Conservation (phyloP, 2,329 filamentous ascomycete species). For the Xylaria sp. region DNA sequence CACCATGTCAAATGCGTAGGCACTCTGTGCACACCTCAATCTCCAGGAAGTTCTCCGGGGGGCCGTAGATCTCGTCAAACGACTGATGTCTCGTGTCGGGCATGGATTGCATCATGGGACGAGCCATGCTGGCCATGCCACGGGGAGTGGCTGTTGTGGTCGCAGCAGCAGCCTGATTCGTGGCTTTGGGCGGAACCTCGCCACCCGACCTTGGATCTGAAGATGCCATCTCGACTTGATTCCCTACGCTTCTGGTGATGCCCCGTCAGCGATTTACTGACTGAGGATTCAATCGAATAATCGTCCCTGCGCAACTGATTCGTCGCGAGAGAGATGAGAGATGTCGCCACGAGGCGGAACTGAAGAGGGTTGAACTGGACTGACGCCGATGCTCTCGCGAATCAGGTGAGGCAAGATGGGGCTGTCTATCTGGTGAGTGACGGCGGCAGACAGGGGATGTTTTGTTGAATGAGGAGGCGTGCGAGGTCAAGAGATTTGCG, state of each 20-base stretch:
- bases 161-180: constrained; percentile 8
- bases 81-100: constrained; percentile 79
- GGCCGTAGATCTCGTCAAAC: constrained; percentile 98
- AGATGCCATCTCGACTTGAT: constrained; percentile 28
- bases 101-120: constrained; percentile 59
- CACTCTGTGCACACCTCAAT: constrained; percentile 65
- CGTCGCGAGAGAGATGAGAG: neutral
- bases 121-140: constrained; percentile 36
- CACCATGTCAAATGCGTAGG: neutral
- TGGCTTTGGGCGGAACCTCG: constrained; percentile 23
- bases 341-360: neutral
- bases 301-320: neutral
- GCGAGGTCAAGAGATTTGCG: neutral
- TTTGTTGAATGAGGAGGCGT: neutral
- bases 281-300: neutral
- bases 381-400: neutral
- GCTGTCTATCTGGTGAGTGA: too few relatives aligned
- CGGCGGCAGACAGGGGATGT: too few relatives aligned
- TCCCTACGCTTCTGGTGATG: neutral
- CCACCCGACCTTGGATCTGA: constrained; percentile 22
- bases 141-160: constrained; percentile 18
- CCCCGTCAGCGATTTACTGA: constrained; percentile 1
- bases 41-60: constrained; percentile 97
- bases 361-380: neutral
- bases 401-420: neutral